Evolutionary conservation across 441 rosid species (phyloP).

Genomic region (Pelargonium citronellum): DNA sequence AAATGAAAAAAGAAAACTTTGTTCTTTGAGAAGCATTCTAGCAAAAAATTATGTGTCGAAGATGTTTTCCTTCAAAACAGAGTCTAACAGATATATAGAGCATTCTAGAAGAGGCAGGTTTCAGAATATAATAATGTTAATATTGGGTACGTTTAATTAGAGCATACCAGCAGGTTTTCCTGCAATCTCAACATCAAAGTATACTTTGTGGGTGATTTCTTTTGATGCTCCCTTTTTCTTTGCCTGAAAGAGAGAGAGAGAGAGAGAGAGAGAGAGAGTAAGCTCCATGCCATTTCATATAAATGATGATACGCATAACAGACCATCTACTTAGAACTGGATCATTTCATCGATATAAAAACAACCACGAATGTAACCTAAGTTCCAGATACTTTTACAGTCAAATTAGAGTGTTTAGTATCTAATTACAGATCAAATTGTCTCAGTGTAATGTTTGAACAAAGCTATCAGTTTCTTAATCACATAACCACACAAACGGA

Average conservation of each 20-base stretch:
- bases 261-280: too few relatives aligned
- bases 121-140: not conserved
- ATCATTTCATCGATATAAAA: not conserved
- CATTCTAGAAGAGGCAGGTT: not conserved
- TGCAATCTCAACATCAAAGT: slow-evolving; percentile 56
- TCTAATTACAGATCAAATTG: not conserved
- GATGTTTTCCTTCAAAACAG: not conserved
- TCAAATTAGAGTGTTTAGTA: not conserved
- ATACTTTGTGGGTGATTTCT: slow-evolving; percentile 62
- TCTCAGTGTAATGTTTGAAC: not conserved
- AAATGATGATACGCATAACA: not conserved
- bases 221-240: slow-evolving; percentile 39
- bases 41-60: not conserved
- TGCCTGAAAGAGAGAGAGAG: slow-evolving; percentile 32
- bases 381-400: not conserved
- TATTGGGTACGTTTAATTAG: not conserved
- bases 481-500: not conserved
- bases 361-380: not conserved
- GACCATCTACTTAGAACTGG: not conserved
- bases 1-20: too few relatives aligned
- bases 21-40: not conserved
- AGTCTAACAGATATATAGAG: not conserved
- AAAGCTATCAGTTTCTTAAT: not conserved
- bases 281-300: too few relatives aligned
- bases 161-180: slow-evolving; percentile 62